A percentile compares a stretch with the other conserved stretches of the same genome.
Evolutionary conservation across 768 basidiomycete genomes (phyloP).

Genomic region (Kwoniella europaea): DNA sequence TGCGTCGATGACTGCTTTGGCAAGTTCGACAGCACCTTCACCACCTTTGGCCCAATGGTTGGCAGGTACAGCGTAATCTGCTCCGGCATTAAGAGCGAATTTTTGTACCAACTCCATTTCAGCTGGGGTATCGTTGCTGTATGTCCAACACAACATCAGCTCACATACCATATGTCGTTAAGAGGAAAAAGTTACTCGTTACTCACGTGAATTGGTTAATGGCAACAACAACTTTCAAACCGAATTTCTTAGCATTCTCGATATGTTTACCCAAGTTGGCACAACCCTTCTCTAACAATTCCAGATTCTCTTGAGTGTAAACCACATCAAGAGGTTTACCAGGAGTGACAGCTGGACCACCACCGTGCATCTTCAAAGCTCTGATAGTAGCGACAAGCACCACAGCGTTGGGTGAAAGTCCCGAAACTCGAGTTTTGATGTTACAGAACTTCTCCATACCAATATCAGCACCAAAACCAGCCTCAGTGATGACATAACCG

Average conservation of each 20-base stretch:
- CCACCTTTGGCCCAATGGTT: slow-evolving; percentile 99
- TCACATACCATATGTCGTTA: neutral
- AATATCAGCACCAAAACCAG: slow-evolving; percentile 98
- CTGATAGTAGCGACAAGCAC: slow-evolving; percentile 97
- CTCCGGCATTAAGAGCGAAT: slow-evolving; percentile 79
- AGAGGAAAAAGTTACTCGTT: neutral
- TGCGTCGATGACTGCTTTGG: slow-evolving; percentile 84
- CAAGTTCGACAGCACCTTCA: slow-evolving; percentile 82
- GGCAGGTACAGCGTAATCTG: slow-evolving; percentile 91
- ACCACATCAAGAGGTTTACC: slow-evolving; percentile 92
- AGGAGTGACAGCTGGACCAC: slow-evolving; percentile 93
- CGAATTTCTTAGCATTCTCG: slow-evolving; percentile 91
- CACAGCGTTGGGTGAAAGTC: slow-evolving; percentile 88
- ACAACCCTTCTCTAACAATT: slow-evolving; percentile 85
- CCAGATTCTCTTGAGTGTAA: slow-evolving; percentile 91
- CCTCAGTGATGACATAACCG: slow-evolving; percentile 97
- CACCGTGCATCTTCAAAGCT: slow-evolving; percentile 99
- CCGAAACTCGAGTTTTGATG: slow-evolving; percentile 95
- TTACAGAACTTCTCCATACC: slow-evolving; percentile 87
- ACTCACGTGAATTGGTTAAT: slow-evolving; percentile 94
- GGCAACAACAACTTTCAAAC: slow-evolving; percentile 92
- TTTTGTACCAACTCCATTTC: slow-evolving; percentile 84
- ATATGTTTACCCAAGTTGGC: slow-evolving; percentile 93
- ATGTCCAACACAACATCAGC: neutral
- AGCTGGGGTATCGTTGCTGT: slow-evolving; percentile 83